Conservation (phyloP, 148 eudicot genomes). For the Rhododendron mucronatum region DNA sequence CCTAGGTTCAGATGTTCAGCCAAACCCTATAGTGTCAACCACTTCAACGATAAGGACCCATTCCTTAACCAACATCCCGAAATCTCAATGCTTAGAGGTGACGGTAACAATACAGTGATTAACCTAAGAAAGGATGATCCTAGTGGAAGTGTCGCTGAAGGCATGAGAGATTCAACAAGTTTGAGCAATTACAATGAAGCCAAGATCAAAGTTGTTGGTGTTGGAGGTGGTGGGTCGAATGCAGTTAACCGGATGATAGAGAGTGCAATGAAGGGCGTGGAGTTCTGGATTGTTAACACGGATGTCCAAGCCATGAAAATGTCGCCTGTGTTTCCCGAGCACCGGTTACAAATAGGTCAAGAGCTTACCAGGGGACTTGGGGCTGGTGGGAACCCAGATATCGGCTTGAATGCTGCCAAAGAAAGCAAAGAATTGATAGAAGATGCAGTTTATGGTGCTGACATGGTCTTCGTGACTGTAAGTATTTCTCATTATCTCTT, state of each 20-base stretch:
- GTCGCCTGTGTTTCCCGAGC: slow-evolving; percentile 79
- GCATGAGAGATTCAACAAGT: slow-evolving; percentile 38
- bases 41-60: slow-evolving; percentile 55
- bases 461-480: slow-evolving; percentile 99
- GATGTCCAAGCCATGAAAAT: slow-evolving; percentile 95
- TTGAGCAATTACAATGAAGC: slow-evolving; percentile 59
- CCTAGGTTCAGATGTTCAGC: slow-evolving; percentile 48
- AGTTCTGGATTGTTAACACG: slow-evolving; percentile 95
- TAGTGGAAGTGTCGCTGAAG: slow-evolving; percentile 50
- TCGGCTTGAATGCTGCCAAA: slow-evolving; percentile 93
- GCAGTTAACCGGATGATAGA: slow-evolving; percentile 98
- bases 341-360: slow-evolving; percentile 91
- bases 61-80: slow-evolving; percentile 86
- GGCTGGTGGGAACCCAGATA: slow-evolving; percentile 96
- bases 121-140: slow-evolving; percentile 48
- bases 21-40: slow-evolving; percentile 49
- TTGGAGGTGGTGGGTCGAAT: slow-evolving; percentile 99
- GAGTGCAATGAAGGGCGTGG: slow-evolving; percentile 92
- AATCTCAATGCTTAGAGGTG: slow-evolving; percentile 86
- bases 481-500: slow-evolving; percentile 18
- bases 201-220: slow-evolving; percentile 91
- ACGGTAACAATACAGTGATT: slow-evolving; percentile 36
- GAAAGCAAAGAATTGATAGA: slow-evolving; percentile 80
- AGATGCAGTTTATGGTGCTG: slow-evolving; percentile 89
- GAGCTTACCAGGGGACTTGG: slow-evolving; percentile 97